Conservation (phyloP, 2,329 filamentous ascomycete genomes). For the Helotiales sp. region DNA sequence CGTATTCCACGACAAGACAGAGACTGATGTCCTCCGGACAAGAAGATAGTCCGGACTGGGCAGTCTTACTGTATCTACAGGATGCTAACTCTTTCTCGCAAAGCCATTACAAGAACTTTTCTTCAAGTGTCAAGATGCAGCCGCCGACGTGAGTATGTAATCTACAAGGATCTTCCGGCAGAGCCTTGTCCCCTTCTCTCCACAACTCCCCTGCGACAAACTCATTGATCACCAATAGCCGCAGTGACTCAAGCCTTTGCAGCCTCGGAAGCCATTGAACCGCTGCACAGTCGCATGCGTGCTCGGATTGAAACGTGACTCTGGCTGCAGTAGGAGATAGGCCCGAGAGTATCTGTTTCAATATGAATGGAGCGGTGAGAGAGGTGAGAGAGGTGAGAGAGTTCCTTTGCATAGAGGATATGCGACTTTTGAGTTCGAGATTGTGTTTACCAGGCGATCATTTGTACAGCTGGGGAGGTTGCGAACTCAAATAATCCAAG, state of each 20-base stretch:
- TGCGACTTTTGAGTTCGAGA: not conserved
- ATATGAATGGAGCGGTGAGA: not conserved
- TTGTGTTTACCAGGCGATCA: no score
- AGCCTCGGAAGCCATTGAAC: conserved; percentile 5
- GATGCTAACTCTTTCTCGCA: no score
- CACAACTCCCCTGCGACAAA: conserved; percentile 2
- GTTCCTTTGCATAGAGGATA: not conserved
- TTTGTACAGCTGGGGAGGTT: no score
- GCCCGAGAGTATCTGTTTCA: not conserved
- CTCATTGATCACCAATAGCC: conserved; percentile 3
- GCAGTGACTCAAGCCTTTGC: conserved; percentile 11
- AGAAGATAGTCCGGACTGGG: not conserved
- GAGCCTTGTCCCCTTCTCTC: conserved; percentile 1
- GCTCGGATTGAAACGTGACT: conserved; percentile 13
- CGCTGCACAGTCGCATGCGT: conserved; percentile 1
- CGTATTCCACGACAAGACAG: not conserved
- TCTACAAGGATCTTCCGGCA: conserved; percentile 25
- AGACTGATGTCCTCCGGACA: not conserved
- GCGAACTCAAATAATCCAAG: no score
- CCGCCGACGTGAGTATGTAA: conserved; percentile 23
- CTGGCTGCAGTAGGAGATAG: conserved; percentile 1
- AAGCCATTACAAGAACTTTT: no score
- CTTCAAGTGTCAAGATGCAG: no score
- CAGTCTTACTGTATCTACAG: not conserved
- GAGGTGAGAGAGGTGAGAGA: no score